Conservation (phyloP, 2,329 filamentous ascomycete species). For the Aspergillus thermomutatus region DNA sequence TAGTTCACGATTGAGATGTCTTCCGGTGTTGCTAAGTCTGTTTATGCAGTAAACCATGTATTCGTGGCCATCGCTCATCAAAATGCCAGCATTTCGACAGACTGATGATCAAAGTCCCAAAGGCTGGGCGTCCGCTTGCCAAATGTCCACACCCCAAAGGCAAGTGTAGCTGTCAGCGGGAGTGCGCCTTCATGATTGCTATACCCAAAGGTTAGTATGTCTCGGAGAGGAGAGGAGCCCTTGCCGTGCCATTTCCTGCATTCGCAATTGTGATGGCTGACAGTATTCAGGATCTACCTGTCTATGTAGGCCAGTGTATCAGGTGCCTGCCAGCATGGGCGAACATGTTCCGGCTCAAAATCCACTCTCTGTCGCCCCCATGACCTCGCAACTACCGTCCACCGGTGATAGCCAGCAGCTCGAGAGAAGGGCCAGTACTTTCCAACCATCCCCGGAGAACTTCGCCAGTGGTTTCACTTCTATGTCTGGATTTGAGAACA, state of each 20-base stretch:
- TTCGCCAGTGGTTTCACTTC: conserved; percentile 32
- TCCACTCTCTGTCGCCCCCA: conserved; percentile 12
- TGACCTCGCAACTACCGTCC: conserved; percentile 18
- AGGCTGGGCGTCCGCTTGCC: conserved; percentile 46
- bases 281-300: conserved; percentile 34
- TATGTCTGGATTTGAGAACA: conserved; percentile 21
- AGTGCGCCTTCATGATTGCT: conserved; percentile 44
- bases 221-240: neutral
- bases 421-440: conserved; percentile 28
- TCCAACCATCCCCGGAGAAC: conserved; percentile 33
- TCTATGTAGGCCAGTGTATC: conserved; percentile 41
- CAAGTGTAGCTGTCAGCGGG: conserved; percentile 40
- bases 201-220: conserved; percentile 40
- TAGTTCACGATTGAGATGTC: neutral
- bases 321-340: conserved; percentile 28
- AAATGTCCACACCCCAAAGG: conserved; percentile 47
- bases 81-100: conserved; percentile 49
- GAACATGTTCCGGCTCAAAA: conserved; percentile 18
- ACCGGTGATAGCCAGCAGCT: conserved; percentile 36
- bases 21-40: neutral
- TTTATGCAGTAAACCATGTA: conserved; percentile 43
- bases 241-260: neutral
- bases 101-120: conserved; percentile 49
- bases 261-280: neutral
- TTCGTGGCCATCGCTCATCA: conserved; percentile 48